Base-by-base conservation (phyloP, 2,329 filamentous ascomycete genomes). In the Stemphylium beticola region DNA sequence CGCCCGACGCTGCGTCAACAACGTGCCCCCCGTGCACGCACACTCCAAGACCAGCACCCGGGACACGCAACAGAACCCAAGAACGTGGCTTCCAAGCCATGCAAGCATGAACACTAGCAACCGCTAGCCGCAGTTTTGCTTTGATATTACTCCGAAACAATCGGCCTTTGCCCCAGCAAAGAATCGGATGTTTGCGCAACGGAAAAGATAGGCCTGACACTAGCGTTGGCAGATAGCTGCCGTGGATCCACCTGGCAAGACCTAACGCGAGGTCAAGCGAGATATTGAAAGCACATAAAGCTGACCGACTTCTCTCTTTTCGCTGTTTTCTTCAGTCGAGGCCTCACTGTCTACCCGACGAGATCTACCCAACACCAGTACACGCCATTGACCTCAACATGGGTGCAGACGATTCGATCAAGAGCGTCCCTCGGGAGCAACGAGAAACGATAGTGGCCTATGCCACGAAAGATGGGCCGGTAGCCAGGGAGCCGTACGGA, bases 401-500 rank as follows among this genome's bases (percentile, higher is more conserved):
- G 43, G 57, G 59, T n/a, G 65, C 60, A 47, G 36, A 36, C 44
- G 61, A 65, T 24, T 55, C 45, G 8, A 61, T 66, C 55, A 56
- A 69, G 20, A 57, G 60, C 37, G 57, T 58, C 17, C 62, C 64
- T 29, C 41, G 51, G 20, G 49, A 53, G 41, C 64, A 72, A 49
- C 66, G 61, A 36, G 67, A 72, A 45, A 49, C 62, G 11, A 60
- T 53, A 29, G 51, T 39, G 4, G 47, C 61, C 42, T 54, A 60
- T 40, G 45, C 60, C 46, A 55, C 29, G n/a, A 55, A 53, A 26
- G 49, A 56, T 31, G 60, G 58, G 24, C 43, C 55, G 36, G 46
- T 58, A 18, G 60, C 55, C 12, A 46, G 71, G 8, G 70, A 72
- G 43, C 63, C 71, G 15, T 74, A 74, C 55, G 72, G 71, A 32